Base-by-base conservation (phyloP, 257 asterid genomes). In the Capsicum chinense region DNA sequence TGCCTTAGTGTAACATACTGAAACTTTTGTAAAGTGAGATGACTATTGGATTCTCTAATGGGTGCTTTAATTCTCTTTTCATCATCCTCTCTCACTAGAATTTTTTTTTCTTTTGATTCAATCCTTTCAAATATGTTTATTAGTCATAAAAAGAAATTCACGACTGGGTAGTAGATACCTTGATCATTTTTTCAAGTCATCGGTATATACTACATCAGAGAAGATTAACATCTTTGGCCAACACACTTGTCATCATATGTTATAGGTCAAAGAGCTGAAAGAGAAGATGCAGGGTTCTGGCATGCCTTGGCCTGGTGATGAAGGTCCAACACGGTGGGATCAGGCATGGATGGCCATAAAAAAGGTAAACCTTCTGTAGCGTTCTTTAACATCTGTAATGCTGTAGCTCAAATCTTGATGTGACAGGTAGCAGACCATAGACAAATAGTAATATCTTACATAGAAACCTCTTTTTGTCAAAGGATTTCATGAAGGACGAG, bases 241-340 rank as follows among this genome's bases (percentile, higher is more conserved):
- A 54, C 64, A 6, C 81, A 78, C 26, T 54, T 78, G 63, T 47
- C 74, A 81, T 85, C 86, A 56, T 85, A 57, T 87, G 79, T 78
- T 78, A 14, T 91, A 97, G 99, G 90, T 97, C 85, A 90, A 93
- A 87, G 97, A 93, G 90, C 98, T 97, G 79, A 91, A 95, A 89
- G 94, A 90, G 84, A 92, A 89, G 90, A 95, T 97, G 99, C 89
- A 88, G 86, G 87, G 89, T 87, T 97, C 99, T 83, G 97, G 95
- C 87, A 95, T 97, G 98, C 98, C 99, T 69, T 97, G 99, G 99
- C 98, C 99, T 83, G 99, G 99, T 86, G 97, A 97, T 89, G 99
- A 97, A 93, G 97, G 99, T 85, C 94, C 86, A 81, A 89, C 85
- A 86, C 91, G 97, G 84, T 97, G 98, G 99, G 98, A 92, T 84